Evolutionary conservation across 768 basidiomycete species (phyloP), one percentile per base, ranked within the genome.

Genomic region (Sarcodon sp.): DNA sequence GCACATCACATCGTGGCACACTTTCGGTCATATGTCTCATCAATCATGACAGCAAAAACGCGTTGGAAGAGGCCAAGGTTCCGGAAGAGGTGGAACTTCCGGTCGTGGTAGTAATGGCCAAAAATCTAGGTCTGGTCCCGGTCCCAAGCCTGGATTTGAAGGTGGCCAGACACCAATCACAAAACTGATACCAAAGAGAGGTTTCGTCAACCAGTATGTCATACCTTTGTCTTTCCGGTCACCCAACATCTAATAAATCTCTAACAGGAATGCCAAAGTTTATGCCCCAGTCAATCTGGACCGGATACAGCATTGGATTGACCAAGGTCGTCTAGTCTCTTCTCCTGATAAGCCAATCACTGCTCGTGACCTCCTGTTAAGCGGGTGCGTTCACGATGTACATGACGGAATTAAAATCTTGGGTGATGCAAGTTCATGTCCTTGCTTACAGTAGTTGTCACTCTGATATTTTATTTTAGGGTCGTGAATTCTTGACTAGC

Each of bases 151-250:
- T 27, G 83, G 88, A 6, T 99, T 97, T 53, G 96, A 97, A 64
- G 96, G 96, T 60, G 96, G 96, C 53, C 94, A 97, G 63, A 97
- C 94, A 4, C 88, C 94, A 11, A 79, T 98, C 47, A 83, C 87
- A 5, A 82, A 89, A 53, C 69, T 81, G 39, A 87, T 93, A 59
- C 96, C 96, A 5, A 99, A 99, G 70, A 76, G 79, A 43, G 96
- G 96, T 43, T 98, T 98, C 64, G 77, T 83, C 50, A 98, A 96
- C 66, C 77, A 79, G 94, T 96, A 56, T 58, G 87, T 74, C 21
- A 15, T 37, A 45, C 13, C 41, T 45, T 33, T 39, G 31, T 27
- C 36, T 43, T 12, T 27, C 44, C 33, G 5, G 32, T 12, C 16
- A 13, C 39, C 44, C 38, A 41, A 9, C 8, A 41, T 9, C 39